Evolutionary conservation across 2,329 filamentous ascomycete genomes (phyloP).

Genomic region (Epichloe gansuensis): DNA sequence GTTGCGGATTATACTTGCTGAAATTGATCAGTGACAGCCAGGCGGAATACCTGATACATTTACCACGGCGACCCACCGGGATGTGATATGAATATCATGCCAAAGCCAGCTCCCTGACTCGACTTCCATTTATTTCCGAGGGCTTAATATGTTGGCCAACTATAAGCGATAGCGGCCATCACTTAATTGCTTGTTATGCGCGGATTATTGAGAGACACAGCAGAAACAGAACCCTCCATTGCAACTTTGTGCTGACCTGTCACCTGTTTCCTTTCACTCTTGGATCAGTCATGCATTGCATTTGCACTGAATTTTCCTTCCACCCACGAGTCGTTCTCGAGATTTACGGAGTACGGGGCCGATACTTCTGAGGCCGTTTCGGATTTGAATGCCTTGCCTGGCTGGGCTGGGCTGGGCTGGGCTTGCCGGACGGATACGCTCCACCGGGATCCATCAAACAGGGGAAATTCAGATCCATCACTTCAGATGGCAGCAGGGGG

Average conservation of each 20-base stretch:
- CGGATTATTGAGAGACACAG: neutral
- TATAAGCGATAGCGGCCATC: neutral
- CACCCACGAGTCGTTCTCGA: too few species aligned
- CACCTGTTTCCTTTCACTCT: too few species aligned
- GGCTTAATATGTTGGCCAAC: neutral
- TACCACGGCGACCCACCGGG: neutral
- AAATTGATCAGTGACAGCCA: neutral
- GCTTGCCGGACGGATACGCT: neutral
- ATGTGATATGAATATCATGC: neutral
- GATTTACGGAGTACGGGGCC: too few species aligned
- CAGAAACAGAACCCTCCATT: too few species aligned
- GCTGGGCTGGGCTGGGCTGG: neutral
- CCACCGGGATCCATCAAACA: neutral
- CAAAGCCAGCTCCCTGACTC: neutral
- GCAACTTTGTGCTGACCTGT: too few species aligned
- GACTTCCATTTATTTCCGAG: neutral
- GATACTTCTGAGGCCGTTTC: neutral
- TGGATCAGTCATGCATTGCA: neutral
- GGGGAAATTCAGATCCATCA: neutral
- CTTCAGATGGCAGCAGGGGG: neutral
- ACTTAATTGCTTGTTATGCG: neutral
- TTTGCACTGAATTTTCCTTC: neutral
- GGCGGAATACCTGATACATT: neutral
- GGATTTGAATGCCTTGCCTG: neutral
- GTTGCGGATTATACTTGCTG: neutral